phyloP scores from a whole-genome alignment of 1,284 basidiomycete genomes.

The Earliella scabrosa region DNA sequence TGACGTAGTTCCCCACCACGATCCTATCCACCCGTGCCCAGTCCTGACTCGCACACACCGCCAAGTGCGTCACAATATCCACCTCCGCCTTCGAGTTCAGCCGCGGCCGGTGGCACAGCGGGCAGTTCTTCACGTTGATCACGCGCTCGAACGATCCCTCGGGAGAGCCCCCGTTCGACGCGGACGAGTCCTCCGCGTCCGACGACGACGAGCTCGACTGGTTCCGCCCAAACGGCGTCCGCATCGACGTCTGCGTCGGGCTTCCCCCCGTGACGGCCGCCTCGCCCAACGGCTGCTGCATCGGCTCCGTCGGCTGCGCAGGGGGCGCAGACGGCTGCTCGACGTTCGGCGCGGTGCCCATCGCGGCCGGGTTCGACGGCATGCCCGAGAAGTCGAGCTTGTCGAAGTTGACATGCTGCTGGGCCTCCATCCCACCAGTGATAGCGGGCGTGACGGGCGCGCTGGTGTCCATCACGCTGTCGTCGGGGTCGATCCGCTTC shows the following conservation, averaged over 20 bases:
- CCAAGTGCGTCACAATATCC: slow-evolving; percentile 93
- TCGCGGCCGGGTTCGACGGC: slow-evolving; percentile 32
- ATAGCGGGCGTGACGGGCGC: slow-evolving; percentile 52
- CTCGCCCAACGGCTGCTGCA: slow-evolving; percentile 46
- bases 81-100: slow-evolving; percentile 87
- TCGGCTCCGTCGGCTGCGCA: slow-evolving; percentile 46
- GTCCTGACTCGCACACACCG: slow-evolving; percentile 92
- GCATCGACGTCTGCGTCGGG: slow-evolving; percentile 5
- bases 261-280: slow-evolving; percentile 13
- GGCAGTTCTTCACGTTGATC: slow-evolving; percentile 94
- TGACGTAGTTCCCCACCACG: slow-evolving; percentile 95
- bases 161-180: slow-evolving; percentile 31
- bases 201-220: slow-evolving; percentile 45
- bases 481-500: slow-evolving; percentile 54
- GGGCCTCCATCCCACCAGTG: slow-evolving; percentile 33
- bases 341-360: slow-evolving; percentile 3
- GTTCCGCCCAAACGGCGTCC: slow-evolving; percentile 29
- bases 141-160: slow-evolving; percentile 79
- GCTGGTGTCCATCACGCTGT: slow-evolving; percentile 39
- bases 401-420: slow-evolving; percentile 51
- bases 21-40: slow-evolving; percentile 90
- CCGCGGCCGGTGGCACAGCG: slow-evolving; percentile 89
- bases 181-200: slow-evolving; percentile 49
- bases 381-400: slow-evolving; percentile 71
- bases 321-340: slow-evolving; percentile 27